Evolutionary conservation across 192 early-diverging fungal species (phyloP).

Genomic region (Dimargaris verticillata): DNA sequence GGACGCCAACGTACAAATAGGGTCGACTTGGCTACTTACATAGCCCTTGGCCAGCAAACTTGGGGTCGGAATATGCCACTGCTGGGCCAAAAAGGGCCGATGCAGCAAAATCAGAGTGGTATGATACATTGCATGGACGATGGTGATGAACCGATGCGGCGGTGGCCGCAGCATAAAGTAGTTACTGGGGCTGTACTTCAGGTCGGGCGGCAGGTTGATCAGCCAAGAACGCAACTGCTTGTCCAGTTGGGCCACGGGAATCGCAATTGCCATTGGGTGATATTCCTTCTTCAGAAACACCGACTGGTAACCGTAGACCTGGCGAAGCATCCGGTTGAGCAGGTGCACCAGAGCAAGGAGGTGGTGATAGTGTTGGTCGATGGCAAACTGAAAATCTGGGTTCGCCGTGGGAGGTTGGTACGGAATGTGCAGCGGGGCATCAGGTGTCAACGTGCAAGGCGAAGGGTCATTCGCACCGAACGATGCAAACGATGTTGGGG

Average conservation of each 20-base stretch:
- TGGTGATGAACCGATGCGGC: constrained; percentile 24
- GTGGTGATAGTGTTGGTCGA: constrained; percentile 14
- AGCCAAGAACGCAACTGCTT: constrained; percentile 29
- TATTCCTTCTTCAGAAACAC: constrained; percentile 22
- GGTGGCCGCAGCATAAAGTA: constrained; percentile 20
- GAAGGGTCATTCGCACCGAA: background rate
- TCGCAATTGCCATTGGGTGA: constrained; percentile 15
- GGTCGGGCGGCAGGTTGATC: constrained; percentile 19
- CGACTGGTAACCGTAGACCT: constrained; percentile 32
- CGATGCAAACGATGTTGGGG: background rate
- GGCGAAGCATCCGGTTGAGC: constrained; percentile 21
- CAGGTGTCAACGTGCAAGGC: constrained; percentile 18
- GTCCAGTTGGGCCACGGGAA: constrained; percentile 23
- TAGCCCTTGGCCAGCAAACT: too few species aligned
- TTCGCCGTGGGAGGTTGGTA: too few species aligned
- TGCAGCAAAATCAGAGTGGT: constrained; percentile 30
- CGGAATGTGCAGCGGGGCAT: too few species aligned
- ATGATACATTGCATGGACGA: constrained; percentile 28
- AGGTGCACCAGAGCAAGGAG: constrained; percentile 26
- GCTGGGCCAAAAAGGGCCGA: constrained; percentile 19
- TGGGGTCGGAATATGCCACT: background rate
- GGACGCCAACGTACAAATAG: too few species aligned
- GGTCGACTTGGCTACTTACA: too few species aligned
- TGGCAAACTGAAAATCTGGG: constrained; percentile 1
- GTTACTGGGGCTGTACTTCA: constrained; percentile 23